Evolutionary conservation across 2,329 filamentous ascomycete species (phyloP).

Genomic region (Leptosphaerulina australis): DNA sequence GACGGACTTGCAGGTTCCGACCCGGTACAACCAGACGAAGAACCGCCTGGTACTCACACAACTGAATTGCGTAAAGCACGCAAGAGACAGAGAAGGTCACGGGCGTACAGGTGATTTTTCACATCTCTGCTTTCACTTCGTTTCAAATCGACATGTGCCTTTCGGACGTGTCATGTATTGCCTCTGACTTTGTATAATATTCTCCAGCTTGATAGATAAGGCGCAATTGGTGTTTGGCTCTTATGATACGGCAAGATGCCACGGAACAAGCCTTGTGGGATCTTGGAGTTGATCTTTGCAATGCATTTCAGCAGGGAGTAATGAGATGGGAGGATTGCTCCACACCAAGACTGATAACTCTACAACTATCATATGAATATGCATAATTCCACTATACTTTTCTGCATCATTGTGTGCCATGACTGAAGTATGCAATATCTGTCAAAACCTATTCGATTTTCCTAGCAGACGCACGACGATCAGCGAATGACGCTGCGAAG

Average conservation of each 20-base stretch:
- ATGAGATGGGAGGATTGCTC: slow-evolving; percentile 9
- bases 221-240: slow-evolving; percentile 24
- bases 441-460: neutral
- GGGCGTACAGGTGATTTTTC: slow-evolving; percentile 28
- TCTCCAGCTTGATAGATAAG: slow-evolving; percentile 13
- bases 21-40: slow-evolving; percentile 35
- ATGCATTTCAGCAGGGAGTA: slow-evolving; percentile 30
- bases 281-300: slow-evolving; percentile 19
- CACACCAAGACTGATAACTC: slow-evolving; percentile 1
- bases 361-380: slow-evolving; percentile 8
- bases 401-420: neutral
- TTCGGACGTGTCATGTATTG: slow-evolving; percentile 26
- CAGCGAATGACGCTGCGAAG: slow-evolving; percentile 1
- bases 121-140: slow-evolving; percentile 9
- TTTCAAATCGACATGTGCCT: slow-evolving; percentile 17
- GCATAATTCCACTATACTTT: neutral
- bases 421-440: neutral
- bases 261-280: slow-evolving; percentile 7
- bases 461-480: neutral
- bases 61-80: slow-evolving; percentile 38
- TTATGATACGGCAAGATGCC: slow-evolving; percentile 10
- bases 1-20: slow-evolving; percentile 60
- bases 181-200: slow-evolving; percentile 30
- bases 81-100: slow-evolving; percentile 41
- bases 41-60: slow-evolving; percentile 30